Base-by-base conservation (phyloP, 2,329 filamentous ascomycete genomes). In the Monosporascus ibericus region DNA sequence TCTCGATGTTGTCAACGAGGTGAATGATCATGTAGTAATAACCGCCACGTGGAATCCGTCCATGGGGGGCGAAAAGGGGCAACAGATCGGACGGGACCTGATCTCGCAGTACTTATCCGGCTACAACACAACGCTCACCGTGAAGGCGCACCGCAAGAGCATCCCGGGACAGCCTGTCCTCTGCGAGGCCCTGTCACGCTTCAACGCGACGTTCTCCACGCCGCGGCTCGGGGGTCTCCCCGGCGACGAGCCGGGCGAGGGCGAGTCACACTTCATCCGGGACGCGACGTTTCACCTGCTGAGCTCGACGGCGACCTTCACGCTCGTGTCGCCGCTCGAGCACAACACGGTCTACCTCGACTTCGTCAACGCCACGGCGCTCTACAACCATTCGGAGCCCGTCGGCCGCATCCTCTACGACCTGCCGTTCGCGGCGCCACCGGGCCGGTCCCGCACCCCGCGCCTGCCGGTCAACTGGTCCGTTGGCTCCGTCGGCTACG, bases 41-140 rank as follows among this genome's bases (percentile, higher is more conserved):
- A 79, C 79, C 24, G 87, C 86, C 1, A 76, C 80, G 1, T 97
- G 91, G 90, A 82, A 88, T 58, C 92, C 92, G 0, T 69, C 75
- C 3, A 77, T 81, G 54, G 81, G 84, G 38, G 90, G 88, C 9
- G 61, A 75, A n/a, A 65, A 76, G 50, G 88, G 83, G 2, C 76
- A 76, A 44, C 68, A 74, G 27, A 77, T 85, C 55, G 91, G 88
- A 2, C 79, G 82, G 50, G 81, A 91, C 47, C 73, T 96, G 20
- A 70, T 97, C 9, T 95, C 90, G 2, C 84, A 89, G 61, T 97
- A 94, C 63, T 75, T 96, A 11, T 97, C 92, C 3, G 91, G 91
- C 8, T 85, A 80, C 67, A 96, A 97, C 71, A 91, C 88, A 1
- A 90, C 84, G 20, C 71, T 97, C 44, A 88, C 85, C 0, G 70